A percentile compares a stretch with the other conserved stretches of the same genome.
Conservation (phyloP, 169 alveolate species). For the Eimeria sp. region DNA sequence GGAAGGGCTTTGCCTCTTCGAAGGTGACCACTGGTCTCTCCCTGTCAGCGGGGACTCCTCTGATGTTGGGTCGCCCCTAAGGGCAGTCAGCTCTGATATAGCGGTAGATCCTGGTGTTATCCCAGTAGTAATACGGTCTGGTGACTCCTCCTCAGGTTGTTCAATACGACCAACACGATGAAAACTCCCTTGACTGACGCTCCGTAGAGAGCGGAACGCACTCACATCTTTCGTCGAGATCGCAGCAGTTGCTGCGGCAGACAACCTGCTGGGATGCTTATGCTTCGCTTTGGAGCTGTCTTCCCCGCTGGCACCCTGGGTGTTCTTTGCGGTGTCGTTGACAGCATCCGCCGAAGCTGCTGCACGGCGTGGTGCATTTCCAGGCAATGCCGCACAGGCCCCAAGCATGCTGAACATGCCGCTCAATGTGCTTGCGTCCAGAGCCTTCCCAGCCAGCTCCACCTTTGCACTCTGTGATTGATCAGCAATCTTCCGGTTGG, state of each 20-base stretch:
- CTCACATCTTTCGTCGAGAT: conserved; percentile 38
- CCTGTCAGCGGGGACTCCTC: neutral
- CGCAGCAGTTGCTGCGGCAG: conserved; percentile 65
- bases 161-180: conserved; percentile 14
- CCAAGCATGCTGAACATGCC: conserved; percentile 70
- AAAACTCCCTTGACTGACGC: conserved; percentile 38
- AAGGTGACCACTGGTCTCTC: conserved; percentile 1
- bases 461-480: neutral
- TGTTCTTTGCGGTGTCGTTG: neutral
- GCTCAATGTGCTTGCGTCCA: conserved; percentile 41
- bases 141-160: neutral
- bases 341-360: neutral
- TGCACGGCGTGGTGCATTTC: conserved; percentile 3
- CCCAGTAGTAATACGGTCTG: neutral
- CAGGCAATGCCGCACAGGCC: conserved; percentile 67
- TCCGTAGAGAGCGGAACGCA: conserved; percentile 9
- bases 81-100: neutral
- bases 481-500: conserved; percentile 3
- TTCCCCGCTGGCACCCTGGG: neutral
- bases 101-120: neutral
- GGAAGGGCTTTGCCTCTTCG: neutral
- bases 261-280: conserved; percentile 8
- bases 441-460: neutral
- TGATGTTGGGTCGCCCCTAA: neutral
- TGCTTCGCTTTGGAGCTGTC: neutral